These are phyloP conservation scores for Leucosporidium scottii DNA, from an alignment of 768 basidiomycete species.

Conservation along the genomic window DNA sequence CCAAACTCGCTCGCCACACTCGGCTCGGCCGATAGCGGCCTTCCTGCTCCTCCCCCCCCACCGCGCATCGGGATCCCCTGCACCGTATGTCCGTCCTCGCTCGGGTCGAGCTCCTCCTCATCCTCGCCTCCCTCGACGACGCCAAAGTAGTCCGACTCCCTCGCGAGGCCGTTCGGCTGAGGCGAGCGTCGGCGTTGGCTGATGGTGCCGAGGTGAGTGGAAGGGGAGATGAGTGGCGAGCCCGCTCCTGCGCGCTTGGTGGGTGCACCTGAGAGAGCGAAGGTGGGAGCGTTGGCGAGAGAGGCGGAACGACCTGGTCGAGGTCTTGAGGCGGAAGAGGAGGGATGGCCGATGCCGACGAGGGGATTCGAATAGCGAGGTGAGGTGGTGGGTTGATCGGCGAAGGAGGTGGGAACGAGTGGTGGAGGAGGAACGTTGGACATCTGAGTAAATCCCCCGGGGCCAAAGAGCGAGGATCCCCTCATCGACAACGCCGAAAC, in stretches of 20 bases:
- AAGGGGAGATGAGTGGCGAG: neutral
- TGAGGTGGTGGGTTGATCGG: too few relatives aligned
- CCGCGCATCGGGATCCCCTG: too few relatives aligned
- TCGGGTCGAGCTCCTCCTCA: neutral
- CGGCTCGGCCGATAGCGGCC: neutral
- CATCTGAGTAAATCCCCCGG: too few relatives aligned
- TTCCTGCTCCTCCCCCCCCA: too few relatives aligned
- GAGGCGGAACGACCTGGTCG: neutral
- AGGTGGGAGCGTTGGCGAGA: conserved; percentile 8
- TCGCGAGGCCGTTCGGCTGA: neutral
- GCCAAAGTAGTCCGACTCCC: neutral
- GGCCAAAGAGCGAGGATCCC: neutral
- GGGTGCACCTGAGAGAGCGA: neutral
- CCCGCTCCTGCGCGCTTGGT: neutral
- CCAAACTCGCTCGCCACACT: neutral
- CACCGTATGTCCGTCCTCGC: neutral
- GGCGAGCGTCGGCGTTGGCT: conserved; percentile 8
- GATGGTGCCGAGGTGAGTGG: conserved; percentile 20
- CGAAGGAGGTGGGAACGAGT: too few relatives aligned
- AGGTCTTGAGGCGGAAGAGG: neutral
- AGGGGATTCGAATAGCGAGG: too few relatives aligned
- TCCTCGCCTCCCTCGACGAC: neutral
- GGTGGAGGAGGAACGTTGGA: too few relatives aligned
- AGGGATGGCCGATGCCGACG: too few relatives aligned
- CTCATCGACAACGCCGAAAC: neutral